Evolutionary conservation across 2,329 filamentous ascomycete species (phyloP).

Genomic region (Aureobasidium sp.): DNA sequence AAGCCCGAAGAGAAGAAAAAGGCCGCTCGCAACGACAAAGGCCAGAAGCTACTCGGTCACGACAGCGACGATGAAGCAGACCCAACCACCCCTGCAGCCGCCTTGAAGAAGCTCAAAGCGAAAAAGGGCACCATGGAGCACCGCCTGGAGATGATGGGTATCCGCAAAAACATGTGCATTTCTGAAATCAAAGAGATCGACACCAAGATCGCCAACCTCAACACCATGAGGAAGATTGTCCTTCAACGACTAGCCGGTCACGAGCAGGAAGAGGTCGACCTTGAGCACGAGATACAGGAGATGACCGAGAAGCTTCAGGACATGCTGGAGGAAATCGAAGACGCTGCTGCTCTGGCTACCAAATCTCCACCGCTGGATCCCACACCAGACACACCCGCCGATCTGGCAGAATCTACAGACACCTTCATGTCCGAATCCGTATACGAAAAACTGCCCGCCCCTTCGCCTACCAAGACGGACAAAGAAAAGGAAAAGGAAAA

Average conservation of each 20-base stretch:
- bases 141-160: slow-evolving; percentile 78
- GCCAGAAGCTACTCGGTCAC: slow-evolving; percentile 57
- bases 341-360: slow-evolving; percentile 37
- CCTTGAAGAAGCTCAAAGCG: slow-evolving; percentile 65
- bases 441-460: slow-evolving; percentile 79
- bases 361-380: slow-evolving; percentile 25
- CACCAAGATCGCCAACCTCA: slow-evolving; percentile 88
- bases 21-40: slow-evolving; percentile 60
- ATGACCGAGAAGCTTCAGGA: slow-evolving; percentile 55
- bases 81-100: slow-evolving; percentile 48
- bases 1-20: slow-evolving; percentile 66
- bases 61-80: slow-evolving; percentile 51
- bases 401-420: slow-evolving; percentile 38
- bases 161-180: slow-evolving; percentile 96
- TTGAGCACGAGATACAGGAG: slow-evolving; percentile 72
- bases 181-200: slow-evolving; percentile 95
- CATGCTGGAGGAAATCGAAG: slow-evolving; percentile 49
- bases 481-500: slow-evolving; percentile 37
- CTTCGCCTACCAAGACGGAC: slow-evolving; percentile 39
- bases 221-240: slow-evolving; percentile 86
- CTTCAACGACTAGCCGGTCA: slow-evolving; percentile 75
- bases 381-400: slow-evolving; percentile 18
- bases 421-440: slow-evolving; percentile 97
- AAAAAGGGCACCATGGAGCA: slow-evolving; percentile 74
- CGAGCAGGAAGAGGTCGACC: slow-evolving; percentile 80